Percentiles rank a stretch among this genome's conserved stretches.
phyloP scores from a whole-genome alignment of 2,329 filamentous ascomycete species.

The Emergomyces pasteurianus region DNA sequence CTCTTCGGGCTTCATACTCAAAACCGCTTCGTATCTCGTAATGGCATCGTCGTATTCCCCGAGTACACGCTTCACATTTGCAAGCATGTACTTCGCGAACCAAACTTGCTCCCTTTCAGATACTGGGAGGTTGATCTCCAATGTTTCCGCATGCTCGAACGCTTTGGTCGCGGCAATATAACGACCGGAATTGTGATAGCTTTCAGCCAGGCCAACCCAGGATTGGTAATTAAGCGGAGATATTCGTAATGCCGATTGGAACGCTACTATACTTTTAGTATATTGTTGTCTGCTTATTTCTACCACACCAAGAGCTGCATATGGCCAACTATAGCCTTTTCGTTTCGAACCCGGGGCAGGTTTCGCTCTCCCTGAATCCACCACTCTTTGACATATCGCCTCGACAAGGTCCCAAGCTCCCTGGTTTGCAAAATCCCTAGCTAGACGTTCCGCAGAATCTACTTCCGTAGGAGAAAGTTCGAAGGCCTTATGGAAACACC shows the following conservation, averaged over 20 bases:
- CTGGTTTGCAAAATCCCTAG: constrained; percentile 73
- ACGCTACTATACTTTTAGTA: constrained; percentile 75
- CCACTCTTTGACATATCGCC: constrained; percentile 75
- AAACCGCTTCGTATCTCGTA: constrained; percentile 59
- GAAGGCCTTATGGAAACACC: constrained; percentile 92
- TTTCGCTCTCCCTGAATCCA: constrained; percentile 87
- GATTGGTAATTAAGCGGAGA: constrained; percentile 82
- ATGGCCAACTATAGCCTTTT: constrained; percentile 91
- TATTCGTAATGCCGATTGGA: constrained; percentile 77
- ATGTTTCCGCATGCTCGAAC: constrained; percentile 68
- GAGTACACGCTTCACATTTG: constrained; percentile 84
- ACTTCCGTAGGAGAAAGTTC: constrained; percentile 83
- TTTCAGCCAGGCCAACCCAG: constrained; percentile 94
- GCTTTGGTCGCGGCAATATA: constrained; percentile 92
- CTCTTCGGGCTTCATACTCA: constrained; percentile 56
- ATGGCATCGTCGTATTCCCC: constrained; percentile 83
- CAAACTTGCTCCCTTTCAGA: constrained; percentile 58
- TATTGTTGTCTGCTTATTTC: constrained; percentile 93
- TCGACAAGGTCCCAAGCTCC: constrained; percentile 96
- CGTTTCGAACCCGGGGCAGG: constrained; percentile 86
- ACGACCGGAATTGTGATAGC: constrained; percentile 85
- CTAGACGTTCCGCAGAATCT: constrained; percentile 74
- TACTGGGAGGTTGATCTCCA: constrained; percentile 51
- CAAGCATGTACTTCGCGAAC: constrained; percentile 96
- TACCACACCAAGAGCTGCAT: constrained; percentile 82